Evolutionary conservation across 257 asterid species (phyloP), one percentile per base, ranked within the genome.

Genomic region (Verbascum thapsus): DNA sequence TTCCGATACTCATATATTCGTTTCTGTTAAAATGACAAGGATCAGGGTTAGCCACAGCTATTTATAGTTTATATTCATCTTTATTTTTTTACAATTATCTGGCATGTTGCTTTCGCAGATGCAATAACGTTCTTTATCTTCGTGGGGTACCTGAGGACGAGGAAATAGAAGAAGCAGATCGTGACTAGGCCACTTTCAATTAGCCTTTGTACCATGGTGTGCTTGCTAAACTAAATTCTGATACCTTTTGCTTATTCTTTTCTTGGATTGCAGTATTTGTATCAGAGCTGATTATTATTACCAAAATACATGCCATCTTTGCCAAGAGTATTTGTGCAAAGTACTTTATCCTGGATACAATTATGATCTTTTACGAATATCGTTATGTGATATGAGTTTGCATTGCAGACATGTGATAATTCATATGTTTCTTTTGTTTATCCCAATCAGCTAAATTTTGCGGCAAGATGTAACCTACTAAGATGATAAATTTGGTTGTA

Each of bases 131-230:
- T 49, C 94, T 90, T 15, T 85, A 90, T 80, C 83, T 90, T 15
- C 90, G 97, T 0, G 97, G 95, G 1, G 85, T 90, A 7, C 87
- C 88, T 0, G 97, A 90, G 82, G 97, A 90, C 42, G 97, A 90
- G 75, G 97, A 81, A 56, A 73, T 85, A 7, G 95, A 81, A 68
- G 97, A 87, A 15, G 96, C 88, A 2, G 95, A 83, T 19, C 76
- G 58, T 0, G 87, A 86, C 49, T 80, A 85, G 77, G 5, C 32
- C 32, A 26, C 3, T 5, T 26, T 26, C 5, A 2, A 26, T 26
- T 26, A 26, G 32, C 32, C 32, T 26, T 26, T 26, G 32, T 26
- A 26, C 32, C 32, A 26, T 26, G 32, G 32, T 26, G 32, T 26
- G 32, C 32, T 26, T 26, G 32, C 32, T 26, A 26, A 26, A 26